Evolutionary conservation across 495 filamentous ascomycete species (phyloP).

Genomic region (Podospora fimiseda): DNA sequence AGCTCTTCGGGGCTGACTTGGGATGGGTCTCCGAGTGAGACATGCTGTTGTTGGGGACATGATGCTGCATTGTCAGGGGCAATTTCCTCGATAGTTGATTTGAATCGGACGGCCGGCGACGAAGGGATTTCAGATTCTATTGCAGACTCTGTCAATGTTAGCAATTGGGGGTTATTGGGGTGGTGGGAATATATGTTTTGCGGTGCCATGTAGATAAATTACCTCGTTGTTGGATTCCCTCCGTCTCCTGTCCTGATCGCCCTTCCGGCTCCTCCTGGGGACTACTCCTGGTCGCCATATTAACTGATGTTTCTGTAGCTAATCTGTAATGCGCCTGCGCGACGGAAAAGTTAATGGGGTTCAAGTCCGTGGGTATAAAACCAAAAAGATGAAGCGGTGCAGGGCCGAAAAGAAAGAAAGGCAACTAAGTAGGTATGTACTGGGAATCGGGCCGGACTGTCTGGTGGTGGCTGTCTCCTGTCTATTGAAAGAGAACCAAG

Average conservation of each 20-base stretch:
- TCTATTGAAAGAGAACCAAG: background rate
- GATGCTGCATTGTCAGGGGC: conserved; percentile 41
- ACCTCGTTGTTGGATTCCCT: background rate
- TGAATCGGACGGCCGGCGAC: conserved; percentile 66
- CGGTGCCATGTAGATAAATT: background rate
- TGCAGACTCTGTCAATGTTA: conserved; percentile 5
- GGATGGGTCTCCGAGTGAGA: conserved; percentile 5
- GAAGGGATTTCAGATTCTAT: conserved; percentile 13
- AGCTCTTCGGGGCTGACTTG: conserved; percentile 54
- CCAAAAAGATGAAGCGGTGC: conserved; percentile 5
- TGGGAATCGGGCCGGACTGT: conserved; percentile 5
- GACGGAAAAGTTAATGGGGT: conserved; percentile 4
- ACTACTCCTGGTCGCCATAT: conserved; percentile 20
- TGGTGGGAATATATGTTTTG: too few relatives aligned
- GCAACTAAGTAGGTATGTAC: too few relatives aligned
- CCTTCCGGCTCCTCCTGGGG: conserved; percentile 13
- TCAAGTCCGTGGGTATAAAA: conserved; percentile 7
- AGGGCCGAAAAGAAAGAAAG: conserved; percentile 6
- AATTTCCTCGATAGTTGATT: conserved; percentile 68
- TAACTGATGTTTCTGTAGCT: background rate
- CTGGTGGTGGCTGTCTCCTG: conserved; percentile 6
- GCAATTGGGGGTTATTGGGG: too few relatives aligned
- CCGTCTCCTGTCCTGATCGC: conserved; percentile 22
- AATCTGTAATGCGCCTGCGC: conserved; percentile 3
- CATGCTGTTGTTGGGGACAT: conserved; percentile 18